Percentiles rank a stretch among this genome's conserved stretches.
Conservation (phyloP, 2,329 filamentous ascomycete species). For the Trichoderma endophyticum region DNA sequence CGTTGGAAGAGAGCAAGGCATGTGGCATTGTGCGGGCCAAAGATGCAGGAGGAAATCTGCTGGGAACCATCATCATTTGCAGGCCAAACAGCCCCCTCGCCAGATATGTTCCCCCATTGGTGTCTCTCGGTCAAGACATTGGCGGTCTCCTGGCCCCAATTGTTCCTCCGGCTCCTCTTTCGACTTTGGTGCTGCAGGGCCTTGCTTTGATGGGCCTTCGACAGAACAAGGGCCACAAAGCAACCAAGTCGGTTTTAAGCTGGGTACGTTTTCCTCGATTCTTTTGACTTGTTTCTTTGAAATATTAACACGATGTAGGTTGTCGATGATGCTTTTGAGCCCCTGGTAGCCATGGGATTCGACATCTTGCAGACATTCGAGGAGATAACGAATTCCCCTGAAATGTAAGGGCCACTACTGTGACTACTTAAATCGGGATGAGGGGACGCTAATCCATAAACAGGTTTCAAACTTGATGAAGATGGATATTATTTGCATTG, state of each 20-base stretch:
- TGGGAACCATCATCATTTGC: constrained; percentile 79
- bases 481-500: neutral
- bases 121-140: constrained; percentile 55
- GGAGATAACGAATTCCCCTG: constrained; percentile 66
- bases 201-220: constrained; percentile 76
- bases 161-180: constrained; percentile 66
- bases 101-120: constrained; percentile 66
- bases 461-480: constrained; percentile 15
- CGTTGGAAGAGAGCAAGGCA: constrained; percentile 65
- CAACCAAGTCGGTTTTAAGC: constrained; percentile 69
- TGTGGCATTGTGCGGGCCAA: constrained; percentile 85
- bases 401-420: constrained; percentile 39
- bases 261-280: constrained; percentile 58
- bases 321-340: constrained; percentile 67
- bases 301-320: constrained; percentile 46
- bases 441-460: neutral
- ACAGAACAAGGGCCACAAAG: constrained; percentile 76
- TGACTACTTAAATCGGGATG: too few relatives aligned
- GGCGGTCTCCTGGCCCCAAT: constrained; percentile 80
- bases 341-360: constrained; percentile 76
- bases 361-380: constrained; percentile 76
- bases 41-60: constrained; percentile 60
- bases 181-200: constrained; percentile 69
- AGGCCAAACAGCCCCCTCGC: constrained; percentile 65
- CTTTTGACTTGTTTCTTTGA: neutral